These are phyloP conservation scores for Cladosporium sp. DNA, from an alignment of 2,329 filamentous ascomycete genomes.

Conservation along the genomic window DNA sequence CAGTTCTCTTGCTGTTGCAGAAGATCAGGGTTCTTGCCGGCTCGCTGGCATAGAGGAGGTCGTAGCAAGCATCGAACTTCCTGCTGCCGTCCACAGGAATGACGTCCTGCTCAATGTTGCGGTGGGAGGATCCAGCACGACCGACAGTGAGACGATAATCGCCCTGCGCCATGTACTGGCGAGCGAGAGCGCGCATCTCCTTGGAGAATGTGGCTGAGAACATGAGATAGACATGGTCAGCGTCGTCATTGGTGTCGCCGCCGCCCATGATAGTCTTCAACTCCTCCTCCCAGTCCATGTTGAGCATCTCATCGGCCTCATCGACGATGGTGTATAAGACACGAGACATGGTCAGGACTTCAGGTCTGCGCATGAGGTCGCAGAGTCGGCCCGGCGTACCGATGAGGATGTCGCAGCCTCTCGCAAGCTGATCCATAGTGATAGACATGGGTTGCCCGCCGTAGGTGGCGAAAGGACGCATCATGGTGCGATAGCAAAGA, in stretches of 20 bases:
- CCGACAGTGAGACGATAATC: conserved; percentile 81
- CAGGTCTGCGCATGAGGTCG: conserved; percentile 73
- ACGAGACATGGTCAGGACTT: conserved; percentile 67
- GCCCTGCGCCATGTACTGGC: conserved; percentile 62
- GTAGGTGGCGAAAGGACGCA: conserved; percentile 85
- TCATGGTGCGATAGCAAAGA: conserved; percentile 90
- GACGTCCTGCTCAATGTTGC: conserved; percentile 75
- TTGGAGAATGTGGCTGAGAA: conserved; percentile 95
- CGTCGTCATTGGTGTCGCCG: conserved; percentile 73
- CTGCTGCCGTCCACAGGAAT: conserved; percentile 59
- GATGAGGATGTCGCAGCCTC: conserved; percentile 85
- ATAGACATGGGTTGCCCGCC: conserved; percentile 71
- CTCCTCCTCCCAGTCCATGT: conserved; percentile 70
- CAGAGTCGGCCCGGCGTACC: conserved; percentile 81
- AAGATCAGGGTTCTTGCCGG: conserved; percentile 84
- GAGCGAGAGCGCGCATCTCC: conserved; percentile 69
- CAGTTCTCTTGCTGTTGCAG: conserved; percentile 73
- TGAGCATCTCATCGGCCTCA: conserved; percentile 89
- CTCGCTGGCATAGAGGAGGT: conserved; percentile 65
- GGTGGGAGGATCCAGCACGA: conserved; percentile 70
- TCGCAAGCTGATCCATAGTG: conserved; percentile 68
- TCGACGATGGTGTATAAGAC: conserved; percentile 78
- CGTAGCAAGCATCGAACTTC: conserved; percentile 69
- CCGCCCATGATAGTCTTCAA: conserved; percentile 73
- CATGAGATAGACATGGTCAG: conserved; percentile 67